Evolutionary conservation across 2,329 filamentous ascomycete genomes (phyloP), one percentile per base, ranked within the genome.

Genomic region (Fusarium anthophilum): DNA sequence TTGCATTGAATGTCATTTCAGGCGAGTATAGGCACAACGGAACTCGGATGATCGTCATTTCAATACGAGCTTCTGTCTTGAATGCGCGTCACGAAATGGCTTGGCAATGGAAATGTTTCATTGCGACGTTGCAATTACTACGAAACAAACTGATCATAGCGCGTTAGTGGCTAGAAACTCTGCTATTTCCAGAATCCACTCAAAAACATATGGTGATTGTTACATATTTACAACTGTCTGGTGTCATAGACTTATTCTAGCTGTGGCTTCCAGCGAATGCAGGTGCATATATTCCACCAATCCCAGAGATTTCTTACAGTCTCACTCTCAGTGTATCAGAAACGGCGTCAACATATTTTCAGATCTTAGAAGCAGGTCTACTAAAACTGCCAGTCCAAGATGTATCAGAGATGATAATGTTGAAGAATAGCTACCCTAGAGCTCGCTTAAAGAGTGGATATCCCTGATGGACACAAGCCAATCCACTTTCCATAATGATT

Each of bases 161-260:
- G 6, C 10, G 8, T n/a, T 15, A 51, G 10, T 24, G 8, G 8
- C 20, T 15, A 15, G 3, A 18, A 18, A n/a, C 22, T n/a, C 15
- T n/a, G 22, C 28, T 24, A 20, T 24, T 51, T 24, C 30, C 8
- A 35, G 17, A 17, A 35, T 35, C 32, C 32, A 35, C 32, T 5
- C 5, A 17, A 14, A 51, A 8, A 50, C 6, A 18, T 14, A 2
- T 3, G 4, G 11, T 13, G 15, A 35, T 35, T 0, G 8, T 14
- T 15, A 8, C 8, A 35, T 35, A 0, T 15, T 14, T 15, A 8
- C 8, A 35, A 4, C 32, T 35, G 8, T 17, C 3, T 35, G 7
- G 9, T 22, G 1, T 8, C 6, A 4, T 15, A 15, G 5, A 11
- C 5, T 2, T 5, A 10, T 15, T 28, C 2, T 8, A 10, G 13